Base-by-base conservation (phyloP, 352 stramenopile genomes). In the Globisporangium rhizosaccharum region DNA sequence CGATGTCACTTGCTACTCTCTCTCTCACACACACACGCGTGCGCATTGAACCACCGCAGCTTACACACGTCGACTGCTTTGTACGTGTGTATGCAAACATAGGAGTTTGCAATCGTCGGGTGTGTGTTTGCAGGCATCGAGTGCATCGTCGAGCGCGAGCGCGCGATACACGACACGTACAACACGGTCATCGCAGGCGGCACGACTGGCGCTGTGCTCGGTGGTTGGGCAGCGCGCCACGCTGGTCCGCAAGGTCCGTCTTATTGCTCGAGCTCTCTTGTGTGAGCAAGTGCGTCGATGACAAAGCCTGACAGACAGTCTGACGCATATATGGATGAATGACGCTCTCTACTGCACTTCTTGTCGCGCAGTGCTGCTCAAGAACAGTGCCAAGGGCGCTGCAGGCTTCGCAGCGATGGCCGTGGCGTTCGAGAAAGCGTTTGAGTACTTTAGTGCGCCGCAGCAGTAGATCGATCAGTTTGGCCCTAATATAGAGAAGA, bases 81-180 rank as follows among this genome's bases (percentile, higher is more conserved):
- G 51, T 15, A 10, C 18, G 36, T 39, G 5, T 50, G 9, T 26
- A 60, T 26, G 20, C n/a, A 39, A 6, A 3, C 12, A n/a, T 57
- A 95, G 86, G 83, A 95, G 65, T 95, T 95, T 67, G 76, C 76
- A 9, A 71, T 92, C 56, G 79, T 95, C 12, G 86, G 86, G 10
- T 82, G 72, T 47, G 77, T 95, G 55, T 95, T 92, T 48, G 80
- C 84, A 1, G 82, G 84, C 36, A 72, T 92, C 15, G 86, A 95
- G 64, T 95, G 86, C 53, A 59, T 88, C 39, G 87, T 95, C 41
- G 86, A 93, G 69, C 86, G 86, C 20, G 80, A 95, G 68, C 80
- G 86, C 42, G 84, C 84, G 9, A 66, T 62, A 18, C 79, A 90
- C 52, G 86, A 95, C 64, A 84, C 90, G 7, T 65, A 84, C 36